A percentile compares a stretch with the other conserved stretches of the same genome.
Evolutionary conservation across 2,329 filamentous ascomycete genomes (phyloP).

Genomic region (Calonectria naviculata): DNA sequence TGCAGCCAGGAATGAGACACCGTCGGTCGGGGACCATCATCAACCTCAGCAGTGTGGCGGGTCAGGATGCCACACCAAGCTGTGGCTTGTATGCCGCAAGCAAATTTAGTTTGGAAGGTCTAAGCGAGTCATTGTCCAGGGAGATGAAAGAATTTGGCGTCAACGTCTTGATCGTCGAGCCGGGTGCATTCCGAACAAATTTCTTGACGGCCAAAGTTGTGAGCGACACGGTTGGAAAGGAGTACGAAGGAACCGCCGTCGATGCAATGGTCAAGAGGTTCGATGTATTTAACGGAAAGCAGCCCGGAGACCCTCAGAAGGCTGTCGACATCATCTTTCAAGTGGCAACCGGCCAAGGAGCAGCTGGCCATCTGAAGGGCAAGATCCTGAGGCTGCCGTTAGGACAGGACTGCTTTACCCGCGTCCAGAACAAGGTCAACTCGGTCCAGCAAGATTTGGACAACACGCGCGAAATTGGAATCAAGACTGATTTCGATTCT

Average conservation of each 20-base stretch:
- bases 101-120: slow-evolving; percentile 56
- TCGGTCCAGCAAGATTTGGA: slow-evolving; percentile 29
- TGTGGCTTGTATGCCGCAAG: slow-evolving; percentile 57
- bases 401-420: slow-evolving; percentile 46
- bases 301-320: slow-evolving; percentile 53
- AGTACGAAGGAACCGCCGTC: slow-evolving; percentile 44
- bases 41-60: slow-evolving; percentile 59
- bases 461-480: slow-evolving; percentile 19
- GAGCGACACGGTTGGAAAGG: slow-evolving; percentile 32
- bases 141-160: slow-evolving; percentile 59
- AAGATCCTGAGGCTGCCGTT: slow-evolving; percentile 47
- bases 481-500: slow-evolving; percentile 17
- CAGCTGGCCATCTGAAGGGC: slow-evolving; percentile 39
- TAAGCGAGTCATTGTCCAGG: slow-evolving; percentile 53
- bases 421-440: slow-evolving; percentile 39
- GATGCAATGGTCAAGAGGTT: slow-evolving; percentile 39
- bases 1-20: slow-evolving; percentile 58
- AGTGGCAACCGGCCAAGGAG: slow-evolving; percentile 45
- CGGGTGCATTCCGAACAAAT: slow-evolving; percentile 62
- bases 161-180: slow-evolving; percentile 57
- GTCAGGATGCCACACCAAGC: slow-evolving; percentile 49
- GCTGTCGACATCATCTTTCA: slow-evolving; percentile 51
- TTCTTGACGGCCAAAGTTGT: slow-evolving; percentile 47
- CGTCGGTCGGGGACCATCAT: slow-evolving; percentile 54
- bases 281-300: slow-evolving; percentile 43